Percentiles rank a stretch among this genome's conserved stretches.
phyloP scores from a whole-genome alignment of 306 rosid species.

The Ziziphus jujuba region DNA sequence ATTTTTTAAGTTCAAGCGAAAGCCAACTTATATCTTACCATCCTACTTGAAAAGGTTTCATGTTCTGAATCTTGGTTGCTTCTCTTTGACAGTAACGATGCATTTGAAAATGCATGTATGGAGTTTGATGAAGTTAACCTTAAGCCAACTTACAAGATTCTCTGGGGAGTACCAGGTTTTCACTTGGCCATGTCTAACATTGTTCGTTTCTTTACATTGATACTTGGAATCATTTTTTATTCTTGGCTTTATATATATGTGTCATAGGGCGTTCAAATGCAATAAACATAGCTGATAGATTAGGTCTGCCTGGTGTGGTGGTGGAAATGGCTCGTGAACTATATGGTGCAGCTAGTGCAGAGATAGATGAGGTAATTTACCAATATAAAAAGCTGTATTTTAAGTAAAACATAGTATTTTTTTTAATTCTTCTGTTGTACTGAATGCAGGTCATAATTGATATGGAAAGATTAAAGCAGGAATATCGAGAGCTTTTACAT shows the following conservation, averaged over 20 bases:
- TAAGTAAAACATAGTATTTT: neutral
- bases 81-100: conserved; percentile 63
- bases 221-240: neutral
- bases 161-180: conserved; percentile 95
- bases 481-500: conserved; percentile 53
- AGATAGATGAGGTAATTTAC: conserved; percentile 82
- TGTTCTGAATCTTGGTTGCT: conserved; percentile 14
- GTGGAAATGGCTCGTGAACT: conserved; percentile 68
- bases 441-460: conserved; percentile 70
- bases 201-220: neutral
- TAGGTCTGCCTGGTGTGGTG: conserved; percentile 68
- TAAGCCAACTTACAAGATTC: conserved; percentile 91
- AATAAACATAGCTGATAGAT: conserved; percentile 84
- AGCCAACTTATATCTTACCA: too few relatives aligned
- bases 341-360: conserved; percentile 91
- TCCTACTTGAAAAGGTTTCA: conserved; percentile 13
- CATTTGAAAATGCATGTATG: conserved; percentile 93
- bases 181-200: neutral
- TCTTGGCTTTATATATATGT: conserved; percentile 2
- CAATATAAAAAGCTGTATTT: too few relatives aligned
- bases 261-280: conserved; percentile 90
- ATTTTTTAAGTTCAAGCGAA: too few relatives aligned
- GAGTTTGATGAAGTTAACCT: conserved; percentile 93
- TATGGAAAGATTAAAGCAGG: conserved; percentile 84
- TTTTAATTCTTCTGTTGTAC: neutral